Percentiles rank a stretch among this genome's conserved stretches.
These are phyloP conservation scores for Penicillium palitans DNA, from an alignment of 2,329 filamentous ascomycete genomes.

Conservation along the genomic window DNA sequence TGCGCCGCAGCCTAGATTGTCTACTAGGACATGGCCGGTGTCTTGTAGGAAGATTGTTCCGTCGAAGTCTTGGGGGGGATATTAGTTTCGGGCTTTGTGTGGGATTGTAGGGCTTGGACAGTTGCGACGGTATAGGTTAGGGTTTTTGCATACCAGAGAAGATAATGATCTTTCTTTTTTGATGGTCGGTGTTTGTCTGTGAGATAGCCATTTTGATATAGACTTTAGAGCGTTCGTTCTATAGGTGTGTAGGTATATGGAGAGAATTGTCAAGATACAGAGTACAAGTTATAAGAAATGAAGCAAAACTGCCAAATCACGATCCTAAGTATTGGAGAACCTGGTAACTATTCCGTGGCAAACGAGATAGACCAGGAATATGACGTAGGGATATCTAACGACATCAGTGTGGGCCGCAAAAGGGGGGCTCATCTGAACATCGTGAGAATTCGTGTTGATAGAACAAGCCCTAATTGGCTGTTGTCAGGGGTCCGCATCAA, in stretches of 20 bases:
- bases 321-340: not conserved
- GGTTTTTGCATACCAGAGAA: slow-evolving; percentile 43
- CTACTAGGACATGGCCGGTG: slow-evolving; percentile 68
- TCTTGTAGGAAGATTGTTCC: slow-evolving; percentile 73
- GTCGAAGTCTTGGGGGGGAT: slow-evolving; percentile 59
- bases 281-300: not conserved
- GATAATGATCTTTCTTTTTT: slow-evolving; percentile 47
- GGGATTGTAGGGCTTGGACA: not conserved
- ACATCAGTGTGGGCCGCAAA: slow-evolving; percentile 11
- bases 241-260: not conserved
- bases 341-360: slow-evolving; percentile 1
- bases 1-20: slow-evolving; percentile 63
- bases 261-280: not conserved
- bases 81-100: not conserved
- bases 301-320: not conserved
- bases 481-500: not conserved
- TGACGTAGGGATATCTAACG: slow-evolving; percentile 6
- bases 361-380: slow-evolving; percentile 6
- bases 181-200: slow-evolving; percentile 16
- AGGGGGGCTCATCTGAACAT: not conserved
- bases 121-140: not conserved
- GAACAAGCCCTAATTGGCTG: not conserved
- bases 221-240: not conserved
- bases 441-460: slow-evolving; percentile 3
- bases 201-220: slow-evolving; percentile 6